A percentile compares a stretch with the other conserved stretches of the same genome.
phyloP scores from a whole-genome alignment of 2,329 filamentous ascomycete genomes.

The Leptographium radiaticola region DNA sequence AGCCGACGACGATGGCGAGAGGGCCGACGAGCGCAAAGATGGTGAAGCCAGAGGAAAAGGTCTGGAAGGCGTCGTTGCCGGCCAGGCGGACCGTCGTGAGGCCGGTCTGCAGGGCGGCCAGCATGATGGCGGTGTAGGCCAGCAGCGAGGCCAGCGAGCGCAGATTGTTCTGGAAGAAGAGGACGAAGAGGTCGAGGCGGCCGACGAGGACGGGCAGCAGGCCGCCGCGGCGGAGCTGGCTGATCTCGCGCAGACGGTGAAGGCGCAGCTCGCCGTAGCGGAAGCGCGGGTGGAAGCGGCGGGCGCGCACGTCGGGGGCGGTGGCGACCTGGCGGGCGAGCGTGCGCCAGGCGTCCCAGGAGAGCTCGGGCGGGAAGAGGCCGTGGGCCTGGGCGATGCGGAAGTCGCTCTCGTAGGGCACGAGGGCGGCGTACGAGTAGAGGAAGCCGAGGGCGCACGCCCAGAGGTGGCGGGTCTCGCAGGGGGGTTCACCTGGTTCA shows the following conservation, averaged over 20 bases:
- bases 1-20: conserved; percentile 13
- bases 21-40: conserved; percentile 33
- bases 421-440: conserved; percentile 22
- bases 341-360: conserved; percentile 26
- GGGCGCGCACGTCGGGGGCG: conserved; percentile 16
- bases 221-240: conserved; percentile 17
- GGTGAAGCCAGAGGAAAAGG: conserved; percentile 32
- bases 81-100: conserved; percentile 22
- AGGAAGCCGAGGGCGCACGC: conserved; percentile 24
- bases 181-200: conserved; percentile 20
- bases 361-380: conserved; percentile 21
- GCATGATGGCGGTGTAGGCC: conserved; percentile 29
- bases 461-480: conserved; percentile 10
- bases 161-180: conserved; percentile 30
- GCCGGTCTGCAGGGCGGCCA: conserved; percentile 37
- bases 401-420: conserved; percentile 25
- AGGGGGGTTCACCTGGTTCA: background rate
- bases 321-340: conserved; percentile 19
- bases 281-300: conserved; percentile 23
- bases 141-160: conserved; percentile 24
- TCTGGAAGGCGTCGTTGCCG: conserved; percentile 25
- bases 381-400: conserved; percentile 20
- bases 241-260: conserved; percentile 24
- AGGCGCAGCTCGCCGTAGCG: conserved; percentile 28
- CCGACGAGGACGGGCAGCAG: conserved; percentile 13